These are phyloP conservation scores for Elongisporangium prolatum DNA, from an alignment of 352 stramenopile genomes.

Conservation along the genomic window DNA sequence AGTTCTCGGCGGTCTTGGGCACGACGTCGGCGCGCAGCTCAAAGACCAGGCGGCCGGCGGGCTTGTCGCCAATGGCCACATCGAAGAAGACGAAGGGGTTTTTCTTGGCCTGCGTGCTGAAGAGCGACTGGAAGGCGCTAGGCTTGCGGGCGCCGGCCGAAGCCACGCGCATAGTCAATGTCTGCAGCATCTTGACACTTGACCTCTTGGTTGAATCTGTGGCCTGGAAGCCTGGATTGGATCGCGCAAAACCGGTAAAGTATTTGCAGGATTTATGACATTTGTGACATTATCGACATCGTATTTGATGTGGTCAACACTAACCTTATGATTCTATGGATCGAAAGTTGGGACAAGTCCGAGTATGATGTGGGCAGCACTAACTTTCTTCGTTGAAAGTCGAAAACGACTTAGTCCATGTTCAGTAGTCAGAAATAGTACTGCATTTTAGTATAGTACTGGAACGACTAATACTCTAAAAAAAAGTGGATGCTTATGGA, in stretches of 20 bases:
- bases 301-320: background rate
- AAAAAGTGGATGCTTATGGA: too few species aligned
- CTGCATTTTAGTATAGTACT: too few species aligned
- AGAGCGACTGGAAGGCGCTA: slow-evolving; percentile 20
- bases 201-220: background rate
- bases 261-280: background rate
- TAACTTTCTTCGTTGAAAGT: too few species aligned
- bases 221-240: background rate
- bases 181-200: background rate
- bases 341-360: too few species aligned
- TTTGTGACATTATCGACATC: background rate
- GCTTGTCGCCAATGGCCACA: slow-evolving; percentile 91
- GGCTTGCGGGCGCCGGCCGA: slow-evolving; percentile 10
- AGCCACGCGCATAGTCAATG: slow-evolving; percentile 11
- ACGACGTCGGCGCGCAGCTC: slow-evolving; percentile 94
- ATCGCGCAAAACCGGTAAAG: background rate
- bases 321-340: too few species aligned
- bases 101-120: slow-evolving; percentile 52
- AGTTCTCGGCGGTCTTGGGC: slow-evolving; percentile 99
- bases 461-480: too few species aligned
- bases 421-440: too few species aligned
- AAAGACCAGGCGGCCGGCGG: slow-evolving; percentile 81
- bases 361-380: too few species aligned
- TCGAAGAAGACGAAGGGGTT: slow-evolving; percentile 97
- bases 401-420: too few species aligned